Percentiles rank a stretch among this genome's conserved stretches.
These are phyloP conservation scores for Vickermania spadyakhi DNA, from an alignment of 208 protist species.

Conservation along the genomic window DNA sequence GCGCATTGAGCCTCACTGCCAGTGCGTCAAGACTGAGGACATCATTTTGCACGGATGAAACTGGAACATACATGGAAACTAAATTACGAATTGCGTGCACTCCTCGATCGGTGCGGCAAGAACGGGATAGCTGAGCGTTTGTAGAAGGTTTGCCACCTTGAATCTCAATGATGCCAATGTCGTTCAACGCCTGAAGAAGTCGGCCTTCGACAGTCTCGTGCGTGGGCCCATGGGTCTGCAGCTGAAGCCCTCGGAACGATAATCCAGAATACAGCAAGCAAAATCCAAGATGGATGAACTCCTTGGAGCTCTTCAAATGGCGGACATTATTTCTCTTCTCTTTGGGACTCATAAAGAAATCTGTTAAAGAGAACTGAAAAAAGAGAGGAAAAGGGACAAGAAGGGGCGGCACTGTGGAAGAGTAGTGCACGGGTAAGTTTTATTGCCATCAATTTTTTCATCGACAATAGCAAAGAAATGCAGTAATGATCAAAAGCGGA, in stretches of 20 bases:
- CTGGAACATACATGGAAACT: constrained; percentile 50
- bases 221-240: constrained; percentile 66
- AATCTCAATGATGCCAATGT: constrained; percentile 35
- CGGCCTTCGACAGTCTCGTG: constrained; percentile 79
- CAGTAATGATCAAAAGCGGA: too few relatives aligned
- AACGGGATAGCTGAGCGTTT: constrained; percentile 52
- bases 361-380: too few relatives aligned
- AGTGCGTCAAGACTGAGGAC: constrained; percentile 22
- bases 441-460: constrained; percentile 8
- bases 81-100: constrained; percentile 81
- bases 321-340: too few relatives aligned
- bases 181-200: constrained; percentile 56
- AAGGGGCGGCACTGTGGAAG: too few relatives aligned
- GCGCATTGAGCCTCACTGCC: constrained; percentile 20
- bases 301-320: constrained; percentile 21
- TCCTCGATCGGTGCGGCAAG: constrained; percentile 78
- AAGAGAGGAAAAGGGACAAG: too few relatives aligned
- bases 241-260: constrained; percentile 61
- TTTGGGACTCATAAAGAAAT: too few relatives aligned
- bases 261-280: constrained; percentile 62
- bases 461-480: not conserved
- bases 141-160: constrained; percentile 27
- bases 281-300: constrained; percentile 52
- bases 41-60: constrained; percentile 13
- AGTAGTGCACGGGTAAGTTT: too few relatives aligned